Evolutionary conservation across 2,329 filamentous ascomycete genomes (phyloP).

Genomic region (Sporothrix dimorphospora): DNA sequence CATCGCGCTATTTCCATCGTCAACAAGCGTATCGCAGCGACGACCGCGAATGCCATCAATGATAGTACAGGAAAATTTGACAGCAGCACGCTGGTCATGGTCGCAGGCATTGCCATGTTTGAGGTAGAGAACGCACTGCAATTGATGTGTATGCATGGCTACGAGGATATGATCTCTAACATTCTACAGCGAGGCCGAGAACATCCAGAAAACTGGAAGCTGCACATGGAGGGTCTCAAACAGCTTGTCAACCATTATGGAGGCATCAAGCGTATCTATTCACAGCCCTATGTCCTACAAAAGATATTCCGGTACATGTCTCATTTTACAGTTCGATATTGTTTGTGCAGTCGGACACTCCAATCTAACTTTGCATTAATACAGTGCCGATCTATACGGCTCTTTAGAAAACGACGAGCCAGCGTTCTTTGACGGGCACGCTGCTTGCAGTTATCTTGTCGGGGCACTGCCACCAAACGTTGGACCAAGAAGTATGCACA

Average conservation of each 20-base stretch:
- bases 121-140: conserved; percentile 2
- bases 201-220: conserved; percentile 20
- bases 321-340: not conserved
- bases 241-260: conserved; percentile 22
- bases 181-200: not conserved
- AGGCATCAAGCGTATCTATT: conserved; percentile 14
- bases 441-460: not conserved
- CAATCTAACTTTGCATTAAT: no score
- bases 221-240: conserved; percentile 27
- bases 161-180: not conserved
- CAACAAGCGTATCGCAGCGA: conserved; percentile 14
- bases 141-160: no score
- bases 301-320: conserved; percentile 21
- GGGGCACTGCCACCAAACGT: not conserved
- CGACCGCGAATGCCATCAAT: not conserved
- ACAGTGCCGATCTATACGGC: conserved; percentile 26
- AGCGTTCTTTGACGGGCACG: conserved; percentile 21
- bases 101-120: conserved; percentile 26
- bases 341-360: not conserved
- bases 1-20: conserved; percentile 25
- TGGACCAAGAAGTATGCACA: not conserved
- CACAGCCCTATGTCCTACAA: conserved; percentile 19
- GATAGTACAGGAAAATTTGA: not conserved
- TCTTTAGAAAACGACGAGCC: conserved; percentile 17
- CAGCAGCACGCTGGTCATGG: conserved; percentile 20